Percentiles rank a stretch among this genome's conserved stretches.
phyloP scores from a whole-genome alignment of 169 alveolate species.

The Plasmodium sp. region DNA sequence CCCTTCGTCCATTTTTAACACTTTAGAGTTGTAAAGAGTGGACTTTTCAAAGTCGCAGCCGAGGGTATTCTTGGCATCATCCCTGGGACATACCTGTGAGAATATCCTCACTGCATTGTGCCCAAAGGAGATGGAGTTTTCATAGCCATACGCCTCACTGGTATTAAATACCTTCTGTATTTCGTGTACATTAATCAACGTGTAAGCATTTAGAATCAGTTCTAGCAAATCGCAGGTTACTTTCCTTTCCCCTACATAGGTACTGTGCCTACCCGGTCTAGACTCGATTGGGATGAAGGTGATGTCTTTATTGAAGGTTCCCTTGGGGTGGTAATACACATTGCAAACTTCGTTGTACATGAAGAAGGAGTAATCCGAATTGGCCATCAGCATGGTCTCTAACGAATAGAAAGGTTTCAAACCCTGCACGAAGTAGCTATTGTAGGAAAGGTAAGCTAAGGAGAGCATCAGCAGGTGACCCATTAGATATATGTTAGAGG shows the following conservation, averaged over 20 bases:
- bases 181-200: constrained; percentile 31
- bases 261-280: constrained; percentile 30
- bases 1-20: neutral
- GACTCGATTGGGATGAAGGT: constrained; percentile 62
- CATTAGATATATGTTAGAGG: constrained; percentile 37
- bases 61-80: neutral
- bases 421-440: constrained; percentile 15
- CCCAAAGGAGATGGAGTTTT: constrained; percentile 61
- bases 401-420: constrained; percentile 61
- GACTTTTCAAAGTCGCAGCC: constrained; percentile 59
- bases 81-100: constrained; percentile 69
- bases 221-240: constrained; percentile 42
- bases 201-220: constrained; percentile 36
- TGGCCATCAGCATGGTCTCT: constrained; percentile 32
- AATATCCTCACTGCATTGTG: constrained; percentile 58
- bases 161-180: constrained; percentile 11
- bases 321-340: constrained; percentile 21
- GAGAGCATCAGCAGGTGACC: constrained; percentile 57
- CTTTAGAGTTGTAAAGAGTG: neutral
- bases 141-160: constrained; percentile 33
- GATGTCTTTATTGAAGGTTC: constrained; percentile 36
- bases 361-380: constrained; percentile 53
- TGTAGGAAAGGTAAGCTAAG: constrained; percentile 61
- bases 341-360: constrained; percentile 71
- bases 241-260: constrained; percentile 58